Evolutionary conservation across 768 basidiomycete genomes (phyloP).

Genomic region (Panaeolus papilionaceus): DNA sequence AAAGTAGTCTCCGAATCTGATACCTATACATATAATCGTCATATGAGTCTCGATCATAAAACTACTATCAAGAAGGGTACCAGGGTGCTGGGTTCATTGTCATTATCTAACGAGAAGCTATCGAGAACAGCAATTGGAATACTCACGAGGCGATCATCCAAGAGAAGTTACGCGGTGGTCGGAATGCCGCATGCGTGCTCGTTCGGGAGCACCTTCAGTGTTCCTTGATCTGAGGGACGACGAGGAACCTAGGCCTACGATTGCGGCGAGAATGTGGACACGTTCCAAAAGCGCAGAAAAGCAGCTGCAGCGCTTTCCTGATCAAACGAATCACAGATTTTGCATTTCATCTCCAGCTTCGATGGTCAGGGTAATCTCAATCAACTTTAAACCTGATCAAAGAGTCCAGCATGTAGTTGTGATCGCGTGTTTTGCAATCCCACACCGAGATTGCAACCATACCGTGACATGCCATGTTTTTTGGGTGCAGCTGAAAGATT

Average conservation of each 20-base stretch:
- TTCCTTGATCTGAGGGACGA: background rate
- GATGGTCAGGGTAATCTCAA: slow-evolving; percentile 6
- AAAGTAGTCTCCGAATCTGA: background rate
- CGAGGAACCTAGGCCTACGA: background rate
- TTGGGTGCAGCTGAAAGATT: background rate
- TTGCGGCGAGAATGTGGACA: background rate
- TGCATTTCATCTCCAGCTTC: background rate
- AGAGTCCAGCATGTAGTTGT: background rate
- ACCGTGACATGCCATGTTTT: background rate
- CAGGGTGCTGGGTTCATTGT: background rate
- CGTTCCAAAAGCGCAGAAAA: background rate
- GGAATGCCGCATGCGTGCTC: background rate
- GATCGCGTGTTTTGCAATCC: background rate
- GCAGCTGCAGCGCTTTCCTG: slow-evolving; percentile 3
- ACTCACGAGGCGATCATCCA: too few species aligned
- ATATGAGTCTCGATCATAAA: too few species aligned
- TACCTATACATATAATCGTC: too few species aligned
- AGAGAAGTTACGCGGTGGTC: background rate
- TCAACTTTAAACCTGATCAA: slow-evolving; percentile 8
- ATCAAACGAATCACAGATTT: background rate
- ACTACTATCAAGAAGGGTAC: too few species aligned
- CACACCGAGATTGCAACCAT: background rate
- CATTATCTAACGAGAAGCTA: too few species aligned
- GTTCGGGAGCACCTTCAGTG: background rate
- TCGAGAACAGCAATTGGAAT: too few species aligned